Base-by-base conservation (phyloP, 179 eudicot genomes). In the Corrigiola litoralis region DNA sequence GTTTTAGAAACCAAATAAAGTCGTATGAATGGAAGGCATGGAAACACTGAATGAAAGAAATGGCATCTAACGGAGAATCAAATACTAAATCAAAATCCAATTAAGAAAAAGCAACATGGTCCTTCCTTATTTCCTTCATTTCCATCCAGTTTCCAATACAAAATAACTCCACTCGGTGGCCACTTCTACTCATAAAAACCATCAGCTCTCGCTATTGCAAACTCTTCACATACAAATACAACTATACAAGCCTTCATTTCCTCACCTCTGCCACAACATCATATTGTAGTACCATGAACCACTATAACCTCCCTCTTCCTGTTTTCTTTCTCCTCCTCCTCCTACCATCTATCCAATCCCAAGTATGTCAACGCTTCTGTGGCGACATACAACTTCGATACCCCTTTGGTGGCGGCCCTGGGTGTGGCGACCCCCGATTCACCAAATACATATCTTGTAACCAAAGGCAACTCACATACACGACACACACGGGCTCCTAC, bases 381-480 rank as follows among this genome's bases (percentile, higher is more conserved):
- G 92, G 96, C 58, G 72, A 66, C 25, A 75, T 81, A 63, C 86
- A 78, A 17, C 75, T 92, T 68, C 84, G 79, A 20, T 92, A 84
- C 78, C 98, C 98, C 10, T 85, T 92, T 16, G 96, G 98, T 25
- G 82, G 85, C 8, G 81, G 86, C 23, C 81, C 81, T 0, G 96
- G 95, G 1, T 92, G 96, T 27, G 96, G 98, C 12, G 95, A 85
- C 65, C 92, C 86, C 1, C 82, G 95, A 7, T 92, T 87, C 84
- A 80, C 84, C 4, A 83, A 79, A 10, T 68, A 72, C 41, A 31
- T 89, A 14, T 69, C 78, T 27, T 92, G 98, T 76, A 72, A 53
- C 70, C 71, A 82, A 8, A 67, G 83, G 31, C 85, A 82, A 64
- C 92, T 89, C 69, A 75, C 78, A n/a, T 80, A 83, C 66, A 75